Conservation (phyloP, 108 stramenopile species). For the Skeletonema potamos region DNA sequence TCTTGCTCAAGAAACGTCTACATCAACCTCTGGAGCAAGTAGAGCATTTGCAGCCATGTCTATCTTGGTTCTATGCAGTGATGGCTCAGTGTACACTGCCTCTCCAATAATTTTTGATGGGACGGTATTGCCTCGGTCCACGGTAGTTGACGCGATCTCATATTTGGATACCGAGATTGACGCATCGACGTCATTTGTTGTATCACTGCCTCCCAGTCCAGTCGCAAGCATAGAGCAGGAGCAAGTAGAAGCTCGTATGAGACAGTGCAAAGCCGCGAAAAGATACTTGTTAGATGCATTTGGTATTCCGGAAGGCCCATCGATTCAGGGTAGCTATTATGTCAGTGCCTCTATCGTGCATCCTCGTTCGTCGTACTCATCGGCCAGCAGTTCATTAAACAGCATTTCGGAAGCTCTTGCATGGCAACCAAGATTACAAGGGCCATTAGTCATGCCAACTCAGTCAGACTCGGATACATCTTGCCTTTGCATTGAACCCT, state of each 20-base stretch:
- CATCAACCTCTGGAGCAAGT: neutral
- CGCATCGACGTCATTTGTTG: constrained; percentile 4
- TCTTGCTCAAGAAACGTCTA: neutral
- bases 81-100: constrained; percentile 62
- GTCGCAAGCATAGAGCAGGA: constrained; percentile 23
- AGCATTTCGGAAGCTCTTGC: constrained; percentile 22
- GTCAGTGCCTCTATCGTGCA: constrained; percentile 30
- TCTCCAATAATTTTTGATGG: constrained; percentile 76
- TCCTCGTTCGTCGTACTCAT: constrained; percentile 3
- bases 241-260: constrained; percentile 24
- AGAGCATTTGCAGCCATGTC: constrained; percentile 41
- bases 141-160: constrained; percentile 34
- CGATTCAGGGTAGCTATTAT: constrained; percentile 27
- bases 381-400: neutral
- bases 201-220: neutral
- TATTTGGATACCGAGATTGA: constrained; percentile 35
- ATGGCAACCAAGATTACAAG: constrained; percentile 40
- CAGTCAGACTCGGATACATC: constrained; percentile 9
- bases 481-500: constrained; percentile 27
- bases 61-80: constrained; percentile 45
- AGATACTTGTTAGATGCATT: constrained; percentile 38
- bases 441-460: constrained; percentile 18
- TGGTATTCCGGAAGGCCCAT: constrained; percentile 7
- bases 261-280: constrained; percentile 35
- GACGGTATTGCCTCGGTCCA: constrained; percentile 45